phyloP scores from a whole-genome alignment of 2,329 filamentous ascomycete species.

The Paramyrothecium roridum region DNA sequence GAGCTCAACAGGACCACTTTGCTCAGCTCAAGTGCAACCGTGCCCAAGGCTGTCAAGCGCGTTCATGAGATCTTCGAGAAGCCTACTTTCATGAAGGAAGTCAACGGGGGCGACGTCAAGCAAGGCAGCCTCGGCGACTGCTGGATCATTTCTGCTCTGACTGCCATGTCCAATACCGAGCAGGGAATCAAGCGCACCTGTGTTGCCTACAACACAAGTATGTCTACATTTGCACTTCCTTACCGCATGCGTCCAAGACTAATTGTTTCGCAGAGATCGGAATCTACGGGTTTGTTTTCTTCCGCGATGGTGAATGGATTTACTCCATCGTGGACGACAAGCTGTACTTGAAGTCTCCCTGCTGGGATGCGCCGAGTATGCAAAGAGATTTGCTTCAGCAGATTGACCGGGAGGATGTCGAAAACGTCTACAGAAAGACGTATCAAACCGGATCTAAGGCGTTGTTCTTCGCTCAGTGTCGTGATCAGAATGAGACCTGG shows the following conservation, averaged over 20 bases:
- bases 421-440: constrained; percentile 66
- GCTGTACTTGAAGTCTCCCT: constrained; percentile 76
- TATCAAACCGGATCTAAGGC: constrained; percentile 75
- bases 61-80: constrained; percentile 73
- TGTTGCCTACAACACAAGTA: constrained; percentile 66
- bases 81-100: constrained; percentile 63
- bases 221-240: constrained; percentile 15
- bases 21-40: constrained; percentile 41
- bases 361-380: constrained; percentile 75
- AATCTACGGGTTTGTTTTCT: constrained; percentile 89
- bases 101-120: constrained; percentile 71
- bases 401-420: constrained; percentile 69
- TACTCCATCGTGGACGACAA: constrained; percentile 91
- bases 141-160: constrained; percentile 78
- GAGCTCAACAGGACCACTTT: constrained; percentile 44
- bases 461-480: constrained; percentile 74
- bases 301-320: constrained; percentile 86
- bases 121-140: constrained; percentile 78
- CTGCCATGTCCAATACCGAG: constrained; percentile 70
- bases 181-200: constrained; percentile 70
- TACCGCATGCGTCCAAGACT: constrained; percentile 3
- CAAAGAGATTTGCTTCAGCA: constrained; percentile 73
- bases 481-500: constrained; percentile 78
- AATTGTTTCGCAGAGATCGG: constrained; percentile 49
- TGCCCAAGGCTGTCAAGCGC: constrained; percentile 74